Evolutionary conservation across 2,329 filamentous ascomycete genomes (phyloP), one percentile per base, ranked within the genome.

Genomic region (Pyrenophora seminiperda): DNA sequence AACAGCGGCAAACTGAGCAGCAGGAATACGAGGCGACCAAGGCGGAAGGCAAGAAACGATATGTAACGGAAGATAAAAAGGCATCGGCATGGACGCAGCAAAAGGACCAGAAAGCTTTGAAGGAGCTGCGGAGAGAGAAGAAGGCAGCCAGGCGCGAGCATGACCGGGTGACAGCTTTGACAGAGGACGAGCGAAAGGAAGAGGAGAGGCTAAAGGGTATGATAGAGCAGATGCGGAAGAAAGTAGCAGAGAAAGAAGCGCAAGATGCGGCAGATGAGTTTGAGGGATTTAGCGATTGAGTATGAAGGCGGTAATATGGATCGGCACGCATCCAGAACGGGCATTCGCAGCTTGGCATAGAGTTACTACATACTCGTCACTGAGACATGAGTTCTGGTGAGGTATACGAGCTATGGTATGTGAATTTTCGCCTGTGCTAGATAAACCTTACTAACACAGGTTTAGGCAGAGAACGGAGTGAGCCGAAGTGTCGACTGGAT

Each of bases 1-100:
- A 70, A 44, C 71, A 73, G 38, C 68, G 78, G 9, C 61, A 47
- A 24, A 15, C 65, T n/a, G 72, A 68, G 24, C 72, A 75, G 42
- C 42, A 67, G n/a, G 60, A 61, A 14, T 56, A 58, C 11, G 61
- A 63, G 14, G 46, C 50, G 2, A 56, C 19, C 2, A 56, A 58
- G 20, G 42, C 47, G 2, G 56, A 57, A 9, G 56, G 56, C 13
- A 72, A 71, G 32, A 64, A 65, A 46, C 54, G 60, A 27, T 59
- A 63, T 29, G 57, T 59, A 3, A 63, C 63, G 24, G 64, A 66
- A 30, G 59, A 66, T 1, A 65, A 60, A 47, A 56, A 65, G 42
- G 63, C 65, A 7, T 58, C 53, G 3, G 70, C 70, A 4, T 73
- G 71, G 72, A 73, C 65, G 2, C 60, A 67, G 53, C 69, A 74